Conservation (phyloP, 192 early-diverging fungal genomes). For the Linnemannia exigua region DNA sequence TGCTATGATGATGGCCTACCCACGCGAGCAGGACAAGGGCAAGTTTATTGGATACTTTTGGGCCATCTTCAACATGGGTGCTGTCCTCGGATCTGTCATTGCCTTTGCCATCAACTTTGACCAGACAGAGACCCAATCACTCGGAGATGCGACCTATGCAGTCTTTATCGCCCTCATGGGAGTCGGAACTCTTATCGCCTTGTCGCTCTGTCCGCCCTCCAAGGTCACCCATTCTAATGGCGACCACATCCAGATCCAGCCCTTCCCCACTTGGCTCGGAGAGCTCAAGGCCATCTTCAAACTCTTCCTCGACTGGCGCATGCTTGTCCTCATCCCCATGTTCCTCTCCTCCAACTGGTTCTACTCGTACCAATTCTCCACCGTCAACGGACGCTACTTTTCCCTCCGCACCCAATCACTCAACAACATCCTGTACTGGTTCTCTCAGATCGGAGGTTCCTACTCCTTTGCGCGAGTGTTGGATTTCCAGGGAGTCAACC, state of each 20-base stretch:
- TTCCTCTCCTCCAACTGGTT: slow-evolving; percentile 81
- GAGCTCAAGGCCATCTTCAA: slow-evolving; percentile 62
- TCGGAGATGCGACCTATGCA: slow-evolving; percentile 78
- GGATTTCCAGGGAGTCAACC: slow-evolving; percentile 63
- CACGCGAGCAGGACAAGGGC: slow-evolving; percentile 80
- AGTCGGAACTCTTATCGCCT: slow-evolving; percentile 66
- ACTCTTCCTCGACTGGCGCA: slow-evolving; percentile 71
- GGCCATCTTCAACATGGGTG: slow-evolving; percentile 85
- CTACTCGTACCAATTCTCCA: slow-evolving; percentile 78
- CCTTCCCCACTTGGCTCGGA: slow-evolving; percentile 71
- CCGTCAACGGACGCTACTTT: slow-evolving; percentile 71
- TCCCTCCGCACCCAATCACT: slow-evolving; percentile 74
- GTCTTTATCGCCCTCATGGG: slow-evolving; percentile 77
- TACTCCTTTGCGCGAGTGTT: slow-evolving; percentile 70
- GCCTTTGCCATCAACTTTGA: slow-evolving; percentile 78
- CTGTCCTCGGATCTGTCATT: slow-evolving; percentile 79
- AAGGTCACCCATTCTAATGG: slow-evolving; percentile 77
- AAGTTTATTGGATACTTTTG: slow-evolving; percentile 85
- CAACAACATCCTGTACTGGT: slow-evolving; percentile 82
- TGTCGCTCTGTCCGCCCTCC: slow-evolving; percentile 63
- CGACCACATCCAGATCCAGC: slow-evolving; percentile 69
- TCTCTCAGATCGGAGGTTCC: slow-evolving; percentile 76
- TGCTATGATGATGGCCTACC: slow-evolving; percentile 87
- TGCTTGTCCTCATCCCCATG: slow-evolving; percentile 73
- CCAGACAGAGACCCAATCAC: slow-evolving; percentile 46